These are phyloP conservation scores for Pseudocercospora fuligena DNA, from an alignment of 2,329 filamentous ascomycete species.

Conservation along the genomic window DNA sequence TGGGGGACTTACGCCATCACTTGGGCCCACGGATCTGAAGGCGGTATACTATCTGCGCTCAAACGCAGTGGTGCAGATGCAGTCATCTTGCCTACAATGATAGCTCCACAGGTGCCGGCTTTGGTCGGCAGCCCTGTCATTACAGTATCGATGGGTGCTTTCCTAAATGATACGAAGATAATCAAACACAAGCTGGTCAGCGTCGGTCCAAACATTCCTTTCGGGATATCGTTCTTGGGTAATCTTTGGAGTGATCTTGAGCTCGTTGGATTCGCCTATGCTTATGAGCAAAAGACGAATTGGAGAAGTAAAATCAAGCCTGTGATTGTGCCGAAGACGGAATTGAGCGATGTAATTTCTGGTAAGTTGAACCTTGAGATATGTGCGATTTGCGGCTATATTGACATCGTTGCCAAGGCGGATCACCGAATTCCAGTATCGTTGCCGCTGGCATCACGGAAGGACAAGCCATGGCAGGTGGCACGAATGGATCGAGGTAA, in stretches of 20 bases:
- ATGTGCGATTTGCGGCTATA: not conserved
- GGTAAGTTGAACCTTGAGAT: not conserved
- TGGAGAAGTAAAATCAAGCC: conserved; percentile 4
- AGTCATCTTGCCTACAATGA: conserved; percentile 7
- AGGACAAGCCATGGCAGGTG: not conserved
- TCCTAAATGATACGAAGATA: not conserved
- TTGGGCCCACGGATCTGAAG: conserved; percentile 5
- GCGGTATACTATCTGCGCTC: conserved; percentile 13
- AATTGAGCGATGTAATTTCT: not conserved
- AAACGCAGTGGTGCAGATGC: conserved; percentile 12
- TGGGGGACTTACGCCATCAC: conserved; percentile 14
- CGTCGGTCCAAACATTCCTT: conserved; percentile 7
- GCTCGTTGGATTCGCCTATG: conserved; percentile 13
- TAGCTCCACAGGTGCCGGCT: not conserved
- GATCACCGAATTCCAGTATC: not conserved
- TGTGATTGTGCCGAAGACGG: not conserved
- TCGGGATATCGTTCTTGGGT: conserved; percentile 13
- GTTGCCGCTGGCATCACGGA: not conserved
- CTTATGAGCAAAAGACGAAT: conserved; percentile 16
- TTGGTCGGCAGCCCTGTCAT: conserved; percentile 16
- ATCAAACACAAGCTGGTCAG: not conserved
- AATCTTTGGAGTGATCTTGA: conserved; percentile 14
- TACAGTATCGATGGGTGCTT: conserved; percentile 13
- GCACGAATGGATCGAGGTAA: not conserved
- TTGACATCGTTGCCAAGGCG: not conserved